These are phyloP conservation scores for Trametes cingulata DNA, from an alignment of 768 basidiomycete genomes.

Conservation along the genomic window DNA sequence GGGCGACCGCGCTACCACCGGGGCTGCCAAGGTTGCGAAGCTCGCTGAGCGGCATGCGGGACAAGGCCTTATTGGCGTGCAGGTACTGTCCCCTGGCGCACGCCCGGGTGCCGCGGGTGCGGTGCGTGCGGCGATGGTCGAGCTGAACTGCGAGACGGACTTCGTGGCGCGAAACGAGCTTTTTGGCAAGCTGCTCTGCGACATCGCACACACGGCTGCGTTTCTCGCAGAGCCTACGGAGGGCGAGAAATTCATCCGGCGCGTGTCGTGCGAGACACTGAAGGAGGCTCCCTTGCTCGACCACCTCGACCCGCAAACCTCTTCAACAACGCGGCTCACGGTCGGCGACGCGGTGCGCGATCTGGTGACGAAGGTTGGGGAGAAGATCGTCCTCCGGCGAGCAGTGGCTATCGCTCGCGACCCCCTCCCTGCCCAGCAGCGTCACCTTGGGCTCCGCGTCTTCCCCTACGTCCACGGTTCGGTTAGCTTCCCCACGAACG, in stretches of 20 bases:
- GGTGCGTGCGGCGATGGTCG: constrained; percentile 82
- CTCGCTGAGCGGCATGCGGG: constrained; percentile 70
- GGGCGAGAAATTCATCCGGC: constrained; percentile 39
- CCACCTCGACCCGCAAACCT: constrained; percentile 31
- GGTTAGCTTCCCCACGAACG: constrained; percentile 39
- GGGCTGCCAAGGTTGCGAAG: constrained; percentile 82
- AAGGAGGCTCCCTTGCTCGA: constrained; percentile 70
- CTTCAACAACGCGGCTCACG: constrained; percentile 38
- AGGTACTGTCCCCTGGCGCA: constrained; percentile 65
- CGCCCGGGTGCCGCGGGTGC: constrained; percentile 34
- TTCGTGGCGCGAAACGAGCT: constrained; percentile 88
- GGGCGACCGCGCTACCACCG: constrained; percentile 67
- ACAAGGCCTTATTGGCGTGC: constrained; percentile 81
- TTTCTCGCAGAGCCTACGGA: constrained; percentile 59
- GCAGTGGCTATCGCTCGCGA: constrained; percentile 46
- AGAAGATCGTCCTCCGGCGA: constrained; percentile 72
- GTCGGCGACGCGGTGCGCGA: constrained; percentile 67
- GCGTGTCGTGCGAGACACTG: constrained; percentile 53
- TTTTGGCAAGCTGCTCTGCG: constrained; percentile 72
- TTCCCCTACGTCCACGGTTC: constrained; percentile 65
- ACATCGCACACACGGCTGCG: constrained; percentile 84
- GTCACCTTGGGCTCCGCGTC: constrained; percentile 46
- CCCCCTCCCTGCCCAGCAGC: constrained; percentile 37
- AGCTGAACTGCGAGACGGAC: constrained; percentile 96
- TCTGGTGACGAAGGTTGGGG: constrained; percentile 74